Evolutionary conservation across 345 rosid genomes (phyloP).

Genomic region (Conringia planisiliqua): DNA sequence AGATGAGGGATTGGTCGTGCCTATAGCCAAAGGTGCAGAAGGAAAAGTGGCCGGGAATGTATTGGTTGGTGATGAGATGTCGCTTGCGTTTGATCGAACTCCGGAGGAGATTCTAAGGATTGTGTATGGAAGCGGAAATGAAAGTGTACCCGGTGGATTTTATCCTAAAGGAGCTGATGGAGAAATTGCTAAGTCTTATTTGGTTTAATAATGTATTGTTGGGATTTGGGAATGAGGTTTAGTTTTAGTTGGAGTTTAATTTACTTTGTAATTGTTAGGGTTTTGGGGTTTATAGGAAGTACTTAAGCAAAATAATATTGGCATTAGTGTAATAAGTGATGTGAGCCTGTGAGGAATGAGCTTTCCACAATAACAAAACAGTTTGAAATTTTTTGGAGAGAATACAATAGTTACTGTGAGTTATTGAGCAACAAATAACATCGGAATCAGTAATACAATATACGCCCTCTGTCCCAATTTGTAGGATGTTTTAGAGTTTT

Average conservation of each 20-base stretch:
- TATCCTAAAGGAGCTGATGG: constrained; percentile 64
- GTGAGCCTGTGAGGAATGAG: not conserved
- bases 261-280: not conserved
- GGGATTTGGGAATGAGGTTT: not conserved
- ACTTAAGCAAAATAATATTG: not conserved
- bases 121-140: constrained; percentile 64
- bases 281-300: not conserved
- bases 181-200: constrained; percentile 45
- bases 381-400: not conserved
- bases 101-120: constrained; percentile 60
- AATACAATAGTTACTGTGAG: not conserved
- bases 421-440: too few relatives aligned
- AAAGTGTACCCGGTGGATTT: constrained; percentile 54
- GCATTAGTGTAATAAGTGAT: constrained; percentile 1
- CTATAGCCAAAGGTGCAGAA: constrained; percentile 38
- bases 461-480: too few relatives aligned
- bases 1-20: constrained; percentile 61
- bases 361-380: not conserved
- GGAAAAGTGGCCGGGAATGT: constrained; percentile 44
- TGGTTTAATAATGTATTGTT: constrained; percentile 2
- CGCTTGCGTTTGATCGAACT: constrained; percentile 46
- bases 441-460: too few relatives aligned
- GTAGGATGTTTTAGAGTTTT: too few relatives aligned
- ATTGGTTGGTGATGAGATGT: constrained; percentile 48
- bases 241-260: constrained; percentile 12